Conservation (phyloP, 2,329 filamentous ascomycete species). For the Colletotrichum higginsianum region DNA sequence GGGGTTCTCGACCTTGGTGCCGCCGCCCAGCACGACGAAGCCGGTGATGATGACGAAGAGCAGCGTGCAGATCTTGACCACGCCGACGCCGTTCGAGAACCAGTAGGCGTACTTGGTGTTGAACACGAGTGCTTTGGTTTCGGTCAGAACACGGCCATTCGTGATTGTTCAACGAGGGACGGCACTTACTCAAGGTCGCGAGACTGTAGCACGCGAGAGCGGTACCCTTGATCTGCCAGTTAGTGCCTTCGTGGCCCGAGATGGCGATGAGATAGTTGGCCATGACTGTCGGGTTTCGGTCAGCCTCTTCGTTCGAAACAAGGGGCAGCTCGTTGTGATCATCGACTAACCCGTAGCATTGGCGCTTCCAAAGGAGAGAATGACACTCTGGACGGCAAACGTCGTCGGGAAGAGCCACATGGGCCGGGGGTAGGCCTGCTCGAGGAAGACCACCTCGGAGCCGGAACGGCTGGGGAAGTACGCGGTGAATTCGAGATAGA, state of each 20-base stretch:
- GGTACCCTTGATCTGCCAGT: conserved; percentile 78
- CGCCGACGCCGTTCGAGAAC: conserved; percentile 69
- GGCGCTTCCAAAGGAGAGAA: conserved; percentile 75
- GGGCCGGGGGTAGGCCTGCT: conserved; percentile 76
- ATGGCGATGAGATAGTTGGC: conserved; percentile 75
- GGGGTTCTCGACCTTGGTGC: conserved; percentile 49
- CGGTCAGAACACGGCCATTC: background rate
- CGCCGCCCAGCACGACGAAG: conserved; percentile 23
- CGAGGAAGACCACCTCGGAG: conserved; percentile 76
- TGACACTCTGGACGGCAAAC: conserved; percentile 74
- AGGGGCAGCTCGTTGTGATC: too few species aligned
- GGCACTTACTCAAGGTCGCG: conserved; percentile 52
- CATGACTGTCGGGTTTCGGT: conserved; percentile 61
- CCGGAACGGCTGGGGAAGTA: conserved; percentile 78
- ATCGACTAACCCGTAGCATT: conserved; percentile 61
- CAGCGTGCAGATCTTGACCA: conserved; percentile 68
- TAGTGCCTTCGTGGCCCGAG: conserved; percentile 61
- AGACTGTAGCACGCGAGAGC: conserved; percentile 75
- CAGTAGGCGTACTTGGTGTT: conserved; percentile 71
- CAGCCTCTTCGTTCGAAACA: background rate
- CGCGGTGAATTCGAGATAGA: conserved; percentile 76
- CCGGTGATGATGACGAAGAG: conserved; percentile 25
- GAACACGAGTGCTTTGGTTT: conserved; percentile 21
- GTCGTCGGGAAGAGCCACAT: conserved; percentile 74
- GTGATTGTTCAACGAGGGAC: too few species aligned